Percentiles rank a stretch among this genome's conserved stretches.
Conservation (phyloP, 768 basidiomycete genomes). For the Trametes coccinea region DNA sequence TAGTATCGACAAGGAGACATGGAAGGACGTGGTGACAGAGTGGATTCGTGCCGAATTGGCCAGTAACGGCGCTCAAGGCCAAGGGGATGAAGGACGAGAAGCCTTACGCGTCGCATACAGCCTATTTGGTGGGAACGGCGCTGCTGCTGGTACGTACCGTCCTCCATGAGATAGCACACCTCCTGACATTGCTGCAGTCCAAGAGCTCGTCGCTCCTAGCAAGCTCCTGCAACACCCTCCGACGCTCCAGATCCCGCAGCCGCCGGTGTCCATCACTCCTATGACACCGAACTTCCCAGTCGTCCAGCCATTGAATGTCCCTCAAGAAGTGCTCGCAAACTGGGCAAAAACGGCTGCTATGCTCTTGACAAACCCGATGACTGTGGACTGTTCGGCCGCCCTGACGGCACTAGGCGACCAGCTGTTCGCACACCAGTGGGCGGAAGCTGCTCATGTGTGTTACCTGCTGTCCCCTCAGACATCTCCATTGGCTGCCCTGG, state of each 20-base stretch:
- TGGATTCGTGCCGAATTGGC: conserved; percentile 81
- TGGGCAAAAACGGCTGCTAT: conserved; percentile 90
- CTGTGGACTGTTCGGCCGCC: conserved; percentile 67
- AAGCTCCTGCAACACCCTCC: conserved; percentile 28
- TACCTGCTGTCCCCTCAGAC: conserved; percentile 87
- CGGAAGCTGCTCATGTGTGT: conserved; percentile 89
- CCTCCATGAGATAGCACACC: not conserved
- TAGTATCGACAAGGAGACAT: conserved; percentile 88
- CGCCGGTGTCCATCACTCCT: conserved; percentile 47
- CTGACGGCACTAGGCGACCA: conserved; percentile 85
- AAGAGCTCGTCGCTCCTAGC: conserved; percentile 65
- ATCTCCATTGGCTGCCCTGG: conserved; percentile 69
- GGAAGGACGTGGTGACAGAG: conserved; percentile 87
- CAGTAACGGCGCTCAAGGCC: conserved; percentile 12
- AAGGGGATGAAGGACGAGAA: conserved; percentile 57
- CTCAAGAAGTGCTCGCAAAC: conserved; percentile 61
- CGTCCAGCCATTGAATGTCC: conserved; percentile 48
- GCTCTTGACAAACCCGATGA: conserved; percentile 71
- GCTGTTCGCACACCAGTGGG: conserved; percentile 66
- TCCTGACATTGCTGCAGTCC: conserved; percentile 47
- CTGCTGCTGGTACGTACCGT: conserved; percentile 59
- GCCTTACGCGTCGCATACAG: conserved; percentile 80
- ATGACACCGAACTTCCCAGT: conserved; percentile 61
- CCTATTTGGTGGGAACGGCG: conserved; percentile 80
- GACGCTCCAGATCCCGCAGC: conserved; percentile 41